Conservation (phyloP, 1,284 basidiomycete genomes). For the Mycosarcoma maydis region DNA sequence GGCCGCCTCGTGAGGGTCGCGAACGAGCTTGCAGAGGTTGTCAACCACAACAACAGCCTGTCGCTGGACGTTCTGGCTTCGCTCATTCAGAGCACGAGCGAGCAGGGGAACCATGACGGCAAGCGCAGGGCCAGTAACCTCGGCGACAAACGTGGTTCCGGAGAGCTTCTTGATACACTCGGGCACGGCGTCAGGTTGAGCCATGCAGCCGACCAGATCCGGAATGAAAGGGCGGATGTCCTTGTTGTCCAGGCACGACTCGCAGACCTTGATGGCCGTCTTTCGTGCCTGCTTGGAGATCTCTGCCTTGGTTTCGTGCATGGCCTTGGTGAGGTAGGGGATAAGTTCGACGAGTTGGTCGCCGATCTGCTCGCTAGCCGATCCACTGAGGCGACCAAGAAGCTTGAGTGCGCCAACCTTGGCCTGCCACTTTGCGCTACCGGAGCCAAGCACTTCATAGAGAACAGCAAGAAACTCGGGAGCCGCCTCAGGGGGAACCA, state of each 20-base stretch:
- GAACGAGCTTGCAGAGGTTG: constrained; percentile 97
- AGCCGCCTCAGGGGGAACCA: constrained; percentile 81
- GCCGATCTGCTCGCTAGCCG: constrained; percentile 83
- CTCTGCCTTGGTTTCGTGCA: constrained; percentile 98
- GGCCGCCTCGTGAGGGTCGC: constrained; percentile 88
- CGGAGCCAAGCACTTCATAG: constrained; percentile 77
- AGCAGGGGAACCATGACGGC: constrained; percentile 95
- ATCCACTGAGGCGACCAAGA: constrained; percentile 73
- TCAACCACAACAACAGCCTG: constrained; percentile 89
- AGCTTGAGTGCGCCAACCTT: constrained; percentile 91
- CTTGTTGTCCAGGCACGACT: constrained; percentile 88
- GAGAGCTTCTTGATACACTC: constrained; percentile 95
- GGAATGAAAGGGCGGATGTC: constrained; percentile 91
- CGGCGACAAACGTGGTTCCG: constrained; percentile 93
- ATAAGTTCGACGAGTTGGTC: constrained; percentile 83
- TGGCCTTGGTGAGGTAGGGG: constrained; percentile 86
- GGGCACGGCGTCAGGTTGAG: constrained; percentile 81
- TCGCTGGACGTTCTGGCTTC: constrained; percentile 77
- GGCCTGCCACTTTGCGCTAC: constrained; percentile 86
- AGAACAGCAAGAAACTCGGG: constrained; percentile 77
- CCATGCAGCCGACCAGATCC: constrained; percentile 86
- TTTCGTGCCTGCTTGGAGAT: constrained; percentile 88
- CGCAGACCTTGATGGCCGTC: constrained; percentile 90
- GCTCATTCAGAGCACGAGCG: constrained; percentile 90
- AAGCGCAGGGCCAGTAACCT: constrained; percentile 93